Percentiles rank a stretch among this genome's conserved stretches.
phyloP scores from a whole-genome alignment of 108 stramenopile species.

The Fragilaria crotonensis region DNA sequence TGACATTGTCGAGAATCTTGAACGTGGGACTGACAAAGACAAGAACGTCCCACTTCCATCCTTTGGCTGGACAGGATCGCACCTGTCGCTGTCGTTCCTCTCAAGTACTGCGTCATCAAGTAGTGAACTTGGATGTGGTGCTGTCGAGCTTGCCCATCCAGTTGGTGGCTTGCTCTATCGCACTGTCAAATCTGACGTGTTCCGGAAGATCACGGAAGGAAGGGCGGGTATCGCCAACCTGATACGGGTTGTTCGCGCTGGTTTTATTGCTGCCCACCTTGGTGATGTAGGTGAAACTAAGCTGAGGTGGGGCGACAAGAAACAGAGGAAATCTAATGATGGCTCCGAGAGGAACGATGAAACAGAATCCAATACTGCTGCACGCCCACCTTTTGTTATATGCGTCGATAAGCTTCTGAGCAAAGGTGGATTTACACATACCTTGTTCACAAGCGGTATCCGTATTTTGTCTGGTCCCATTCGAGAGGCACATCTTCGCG shows the following conservation, averaged over 20 bases:
- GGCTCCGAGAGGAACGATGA: not conserved
- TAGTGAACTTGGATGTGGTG: constrained; percentile 75
- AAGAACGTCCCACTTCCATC: constrained; percentile 57
- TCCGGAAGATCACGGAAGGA: constrained; percentile 56
- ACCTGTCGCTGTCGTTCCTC: constrained; percentile 63
- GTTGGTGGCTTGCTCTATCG: constrained; percentile 74
- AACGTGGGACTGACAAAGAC: constrained; percentile 52
- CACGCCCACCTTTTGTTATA: constrained; percentile 57
- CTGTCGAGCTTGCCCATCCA: constrained; percentile 74
- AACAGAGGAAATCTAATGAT: constrained; percentile 8
- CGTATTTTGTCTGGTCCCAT: constrained; percentile 71
- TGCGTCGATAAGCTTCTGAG: constrained; percentile 80
- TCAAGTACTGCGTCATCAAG: constrained; percentile 74
- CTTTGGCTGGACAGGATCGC: constrained; percentile 78
- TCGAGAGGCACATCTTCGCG: constrained; percentile 68
- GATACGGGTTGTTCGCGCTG: constrained; percentile 65
- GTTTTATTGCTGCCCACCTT: constrained; percentile 71
- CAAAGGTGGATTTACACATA: constrained; percentile 74
- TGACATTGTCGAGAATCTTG: constrained; percentile 63
- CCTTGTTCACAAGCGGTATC: constrained; percentile 66
- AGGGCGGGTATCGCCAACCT: constrained; percentile 70
- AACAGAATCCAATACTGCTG: not conserved
- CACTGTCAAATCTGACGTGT: constrained; percentile 54
- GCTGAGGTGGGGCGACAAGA: constrained; percentile 25
- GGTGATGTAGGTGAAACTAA: constrained; percentile 54